Conservation (phyloP, 2,329 filamentous ascomycete genomes). For the Aspergillus pseudoviridinutans region DNA sequence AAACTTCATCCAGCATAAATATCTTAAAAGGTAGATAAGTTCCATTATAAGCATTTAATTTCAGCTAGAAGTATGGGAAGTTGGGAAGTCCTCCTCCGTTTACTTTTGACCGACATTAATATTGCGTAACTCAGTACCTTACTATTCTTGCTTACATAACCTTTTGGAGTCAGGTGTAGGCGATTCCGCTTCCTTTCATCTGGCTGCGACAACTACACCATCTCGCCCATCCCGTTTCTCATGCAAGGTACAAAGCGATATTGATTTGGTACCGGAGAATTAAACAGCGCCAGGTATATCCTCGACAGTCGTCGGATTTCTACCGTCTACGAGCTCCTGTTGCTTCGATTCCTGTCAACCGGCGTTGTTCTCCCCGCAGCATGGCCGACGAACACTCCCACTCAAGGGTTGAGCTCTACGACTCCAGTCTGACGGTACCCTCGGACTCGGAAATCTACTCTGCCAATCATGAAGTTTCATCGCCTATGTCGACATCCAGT, state of each 20-base stretch:
- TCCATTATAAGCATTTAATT: neutral
- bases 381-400: slow-evolving; percentile 30
- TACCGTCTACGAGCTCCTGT: neutral
- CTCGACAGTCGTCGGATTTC: neutral
- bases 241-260: neutral
- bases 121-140: neutral
- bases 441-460: slow-evolving; percentile 49
- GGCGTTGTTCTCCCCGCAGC: slow-evolving; percentile 6
- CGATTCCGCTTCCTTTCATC: slow-evolving; percentile 1
- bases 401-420: slow-evolving; percentile 38
- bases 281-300: neutral
- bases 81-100: neutral
- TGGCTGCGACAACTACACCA: neutral
- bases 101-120: neutral
- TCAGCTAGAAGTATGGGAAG: neutral
- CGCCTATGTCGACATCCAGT: slow-evolving; percentile 33
- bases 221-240: neutral
- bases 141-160: slow-evolving; percentile 16
- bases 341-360: neutral
- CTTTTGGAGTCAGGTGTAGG: slow-evolving; percentile 6
- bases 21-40: neutral
- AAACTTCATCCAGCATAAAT: neutral
- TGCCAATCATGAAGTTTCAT: slow-evolving; percentile 35
- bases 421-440: slow-evolving; percentile 43
- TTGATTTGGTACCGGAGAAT: neutral